phyloP scores from a whole-genome alignment of 2,329 filamentous ascomycete genomes.

The Kalmusia sp. region DNA sequence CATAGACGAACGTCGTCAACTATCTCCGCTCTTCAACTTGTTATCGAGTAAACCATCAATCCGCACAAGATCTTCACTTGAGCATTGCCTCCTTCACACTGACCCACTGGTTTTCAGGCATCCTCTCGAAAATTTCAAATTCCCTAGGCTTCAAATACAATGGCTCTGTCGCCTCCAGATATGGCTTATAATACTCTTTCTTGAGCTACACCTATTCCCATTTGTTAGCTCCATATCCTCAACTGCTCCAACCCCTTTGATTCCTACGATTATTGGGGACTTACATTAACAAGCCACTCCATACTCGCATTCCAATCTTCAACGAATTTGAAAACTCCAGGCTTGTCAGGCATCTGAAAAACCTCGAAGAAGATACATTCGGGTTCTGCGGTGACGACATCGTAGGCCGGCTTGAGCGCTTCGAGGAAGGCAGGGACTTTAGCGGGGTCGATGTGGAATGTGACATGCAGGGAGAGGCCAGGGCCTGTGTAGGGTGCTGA shows the following conservation, averaged over 20 bases:
- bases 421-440: constrained; percentile 39
- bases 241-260: background rate
- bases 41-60: no score
- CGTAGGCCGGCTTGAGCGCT: constrained; percentile 49
- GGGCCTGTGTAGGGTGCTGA: constrained; percentile 2
- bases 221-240: background rate
- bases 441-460: constrained; percentile 32
- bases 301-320: constrained; percentile 28
- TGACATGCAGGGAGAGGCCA: constrained; percentile 24
- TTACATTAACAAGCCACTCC: constrained; percentile 26
- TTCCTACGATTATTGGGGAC: constrained; percentile 7
- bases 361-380: constrained; percentile 56
- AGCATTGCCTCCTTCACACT: constrained; percentile 15
- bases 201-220: constrained; percentile 23
- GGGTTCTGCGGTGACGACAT: constrained; percentile 51
- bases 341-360: constrained; percentile 24
- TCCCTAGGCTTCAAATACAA: constrained; percentile 26
- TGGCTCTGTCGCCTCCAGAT: constrained; percentile 19
- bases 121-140: constrained; percentile 21
- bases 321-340: constrained; percentile 25
- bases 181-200: constrained; percentile 31
- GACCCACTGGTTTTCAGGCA: constrained; percentile 23
- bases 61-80: no score
- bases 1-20: no score
- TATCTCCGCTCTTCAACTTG: background rate